Conservation (phyloP, 2,329 filamentous ascomycete species). For the Sclerotinia borealis region DNA sequence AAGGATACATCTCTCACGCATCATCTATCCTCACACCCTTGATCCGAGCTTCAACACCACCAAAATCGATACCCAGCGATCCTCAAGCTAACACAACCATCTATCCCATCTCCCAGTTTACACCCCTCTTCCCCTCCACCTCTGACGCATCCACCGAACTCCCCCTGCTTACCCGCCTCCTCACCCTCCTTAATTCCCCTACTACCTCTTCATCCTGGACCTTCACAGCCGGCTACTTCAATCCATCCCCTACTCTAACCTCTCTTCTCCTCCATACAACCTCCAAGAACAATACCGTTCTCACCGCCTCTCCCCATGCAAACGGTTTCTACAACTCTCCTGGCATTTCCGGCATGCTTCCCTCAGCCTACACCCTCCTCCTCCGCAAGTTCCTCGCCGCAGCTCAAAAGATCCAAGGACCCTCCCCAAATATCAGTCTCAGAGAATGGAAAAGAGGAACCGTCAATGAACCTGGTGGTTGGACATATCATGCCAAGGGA, state of each 20-base stretch:
- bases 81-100: constrained; percentile 57
- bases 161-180: constrained; percentile 68
- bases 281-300: constrained; percentile 58
- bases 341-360: constrained; percentile 84
- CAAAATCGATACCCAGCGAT: background rate
- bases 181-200: constrained; percentile 59
- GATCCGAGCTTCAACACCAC: constrained; percentile 39
- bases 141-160: constrained; percentile 84
- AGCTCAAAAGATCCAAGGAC: constrained; percentile 25
- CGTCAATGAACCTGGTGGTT: constrained; percentile 73
- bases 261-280: constrained; percentile 70
- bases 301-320: constrained; percentile 87
- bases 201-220: constrained; percentile 76
- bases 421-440: constrained; percentile 49
- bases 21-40: constrained; percentile 61
- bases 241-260: constrained; percentile 81
- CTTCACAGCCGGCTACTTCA: constrained; percentile 98
- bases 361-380: constrained; percentile 86
- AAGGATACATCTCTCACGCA: constrained; percentile 63
- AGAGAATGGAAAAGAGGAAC: constrained; percentile 85
- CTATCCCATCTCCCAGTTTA: constrained; percentile 83
- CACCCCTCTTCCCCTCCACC: constrained; percentile 68
- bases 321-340: constrained; percentile 92
- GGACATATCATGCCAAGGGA: constrained; percentile 98
- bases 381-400: constrained; percentile 69